Evolutionary conservation across 2,329 filamentous ascomycete genomes (phyloP).

Genomic region (Aspergillus brasiliensis): DNA sequence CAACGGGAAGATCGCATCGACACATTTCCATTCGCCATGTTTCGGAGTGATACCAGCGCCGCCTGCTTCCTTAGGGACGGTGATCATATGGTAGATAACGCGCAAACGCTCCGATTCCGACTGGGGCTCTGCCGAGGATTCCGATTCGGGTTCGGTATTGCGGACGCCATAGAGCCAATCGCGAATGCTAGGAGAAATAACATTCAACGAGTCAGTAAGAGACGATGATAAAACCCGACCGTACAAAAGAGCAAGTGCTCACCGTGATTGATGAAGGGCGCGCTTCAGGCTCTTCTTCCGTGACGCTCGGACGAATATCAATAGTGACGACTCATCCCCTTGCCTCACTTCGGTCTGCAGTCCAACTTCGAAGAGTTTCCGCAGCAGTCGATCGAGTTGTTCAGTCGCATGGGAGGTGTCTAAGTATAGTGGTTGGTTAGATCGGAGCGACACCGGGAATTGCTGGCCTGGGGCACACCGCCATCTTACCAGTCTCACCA

Average conservation of each 20-base stretch:
- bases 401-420: conserved; percentile 70
- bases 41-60: conserved; percentile 76
- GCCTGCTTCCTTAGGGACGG: conserved; percentile 70
- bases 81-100: conserved; percentile 83
- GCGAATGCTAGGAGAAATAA: conserved; percentile 63
- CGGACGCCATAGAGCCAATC: conserved; percentile 96
- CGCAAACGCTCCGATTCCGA: conserved; percentile 87
- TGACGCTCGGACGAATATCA: conserved; percentile 81
- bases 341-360: conserved; percentile 84
- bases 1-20: conserved; percentile 75
- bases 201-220: background rate
- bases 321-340: conserved; percentile 72
- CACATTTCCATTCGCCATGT: conserved; percentile 70
- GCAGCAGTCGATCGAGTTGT: conserved; percentile 76
- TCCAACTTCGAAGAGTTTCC: conserved; percentile 74
- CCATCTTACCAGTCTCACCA: conserved; percentile 61
- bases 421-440: conserved; percentile 35
- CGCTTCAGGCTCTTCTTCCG: conserved; percentile 70
- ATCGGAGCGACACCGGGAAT: conserved; percentile 1
- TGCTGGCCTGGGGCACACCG: background rate
- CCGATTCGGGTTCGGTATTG: conserved; percentile 71
- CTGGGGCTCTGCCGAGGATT: conserved; percentile 74
- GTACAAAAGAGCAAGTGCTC: conserved; percentile 14
- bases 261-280: conserved; percentile 82
- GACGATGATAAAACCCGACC: background rate